A percentile compares a stretch with the other conserved stretches of the same genome.
phyloP scores from a whole-genome alignment of 1,139 yeast species.

The Kodamaea fungicola region DNA sequence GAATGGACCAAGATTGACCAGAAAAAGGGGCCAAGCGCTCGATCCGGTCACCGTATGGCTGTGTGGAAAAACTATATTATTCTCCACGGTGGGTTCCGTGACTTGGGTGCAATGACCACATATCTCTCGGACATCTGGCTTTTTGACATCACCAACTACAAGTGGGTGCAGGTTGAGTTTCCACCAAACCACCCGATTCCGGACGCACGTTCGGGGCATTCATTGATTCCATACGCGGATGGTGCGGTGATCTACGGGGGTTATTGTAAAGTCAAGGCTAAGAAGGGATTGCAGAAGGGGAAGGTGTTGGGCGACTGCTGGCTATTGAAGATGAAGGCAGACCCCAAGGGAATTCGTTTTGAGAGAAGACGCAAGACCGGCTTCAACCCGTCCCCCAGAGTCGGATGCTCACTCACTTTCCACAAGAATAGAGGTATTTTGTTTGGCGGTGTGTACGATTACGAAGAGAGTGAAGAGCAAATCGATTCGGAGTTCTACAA shows the following conservation, averaged over 20 bases:
- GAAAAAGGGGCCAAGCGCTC: slow-evolving; percentile 73
- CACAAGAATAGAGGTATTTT: slow-evolving; percentile 91
- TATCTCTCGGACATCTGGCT: slow-evolving; percentile 88
- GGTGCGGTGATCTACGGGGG: slow-evolving; percentile 94
- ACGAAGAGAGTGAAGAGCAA: slow-evolving; percentile 91
- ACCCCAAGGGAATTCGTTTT: slow-evolving; percentile 76
- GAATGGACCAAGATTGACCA: slow-evolving; percentile 89
- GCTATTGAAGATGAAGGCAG: slow-evolving; percentile 84
- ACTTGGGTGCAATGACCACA: slow-evolving; percentile 78
- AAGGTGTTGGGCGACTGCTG: slow-evolving; percentile 87
- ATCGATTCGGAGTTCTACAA: slow-evolving; percentile 83
- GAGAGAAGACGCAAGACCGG: slow-evolving; percentile 90
- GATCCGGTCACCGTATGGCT: slow-evolving; percentile 91
- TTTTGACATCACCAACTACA: slow-evolving; percentile 82
- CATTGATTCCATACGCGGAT: slow-evolving; percentile 74
- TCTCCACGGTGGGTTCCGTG: slow-evolving; percentile 90
- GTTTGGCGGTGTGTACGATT: slow-evolving; percentile 95
- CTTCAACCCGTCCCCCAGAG: slow-evolving; percentile 84
- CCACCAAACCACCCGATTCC: slow-evolving; percentile 81
- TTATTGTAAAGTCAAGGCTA: slow-evolving; percentile 87
- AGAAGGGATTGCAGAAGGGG: slow-evolving; percentile 87
- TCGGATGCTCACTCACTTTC: slow-evolving; percentile 86
- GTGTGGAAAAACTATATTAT: slow-evolving; percentile 88
- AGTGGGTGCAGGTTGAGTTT: slow-evolving; percentile 88
- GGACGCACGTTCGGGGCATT: slow-evolving; percentile 92